Percentiles rank a stretch among this genome's conserved stretches.
These are phyloP conservation scores for Candida parachauliodes DNA, from an alignment of 805 yeast species.

Conservation along the genomic window DNA sequence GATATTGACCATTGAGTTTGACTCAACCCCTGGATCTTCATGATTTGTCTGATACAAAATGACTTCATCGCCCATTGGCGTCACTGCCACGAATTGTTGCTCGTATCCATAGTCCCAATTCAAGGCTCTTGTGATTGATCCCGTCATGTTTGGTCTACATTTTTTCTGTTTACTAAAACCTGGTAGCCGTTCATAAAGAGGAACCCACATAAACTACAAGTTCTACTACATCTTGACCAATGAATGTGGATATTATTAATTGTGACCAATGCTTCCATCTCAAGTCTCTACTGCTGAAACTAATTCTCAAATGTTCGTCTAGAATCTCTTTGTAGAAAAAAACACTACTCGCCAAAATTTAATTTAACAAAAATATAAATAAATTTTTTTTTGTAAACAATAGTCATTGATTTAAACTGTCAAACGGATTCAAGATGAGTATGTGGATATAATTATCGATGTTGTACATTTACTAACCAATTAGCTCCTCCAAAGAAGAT, in stretches of 20 bases:
- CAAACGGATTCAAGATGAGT: slow-evolving; percentile 2
- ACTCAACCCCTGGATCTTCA: slow-evolving; percentile 45
- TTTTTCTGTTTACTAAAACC: not conserved
- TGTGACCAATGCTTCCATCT: too few relatives aligned
- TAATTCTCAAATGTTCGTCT: too few relatives aligned
- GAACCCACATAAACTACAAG: too few relatives aligned
- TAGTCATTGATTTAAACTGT: not conserved
- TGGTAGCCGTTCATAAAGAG: not conserved
- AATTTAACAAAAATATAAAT: too few relatives aligned
- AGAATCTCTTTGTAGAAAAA: too few relatives aligned
- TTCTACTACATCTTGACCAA: too few relatives aligned
- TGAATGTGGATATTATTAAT: too few relatives aligned
- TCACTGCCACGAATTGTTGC: slow-evolving; percentile 63
- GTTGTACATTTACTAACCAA: slow-evolving; percentile 1
- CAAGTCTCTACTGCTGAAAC: too few relatives aligned
- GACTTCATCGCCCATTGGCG: slow-evolving; percentile 79
- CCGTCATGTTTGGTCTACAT: slow-evolving; percentile 41
- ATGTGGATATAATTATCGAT: not conserved
- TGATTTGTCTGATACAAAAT: slow-evolving; percentile 54
- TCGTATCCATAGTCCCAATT: slow-evolving; percentile 57
- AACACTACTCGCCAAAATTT: not conserved
- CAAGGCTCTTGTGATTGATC: slow-evolving; percentile 54
- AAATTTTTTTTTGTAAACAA: slow-evolving; percentile 3
- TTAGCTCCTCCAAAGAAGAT: slow-evolving; percentile 36
- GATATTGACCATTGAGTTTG: slow-evolving; percentile 49